Evolutionary conservation across 345 rosid species (phyloP), one percentile per base, ranked within the genome.

Genomic region (Fremontodendron californicum): DNA sequence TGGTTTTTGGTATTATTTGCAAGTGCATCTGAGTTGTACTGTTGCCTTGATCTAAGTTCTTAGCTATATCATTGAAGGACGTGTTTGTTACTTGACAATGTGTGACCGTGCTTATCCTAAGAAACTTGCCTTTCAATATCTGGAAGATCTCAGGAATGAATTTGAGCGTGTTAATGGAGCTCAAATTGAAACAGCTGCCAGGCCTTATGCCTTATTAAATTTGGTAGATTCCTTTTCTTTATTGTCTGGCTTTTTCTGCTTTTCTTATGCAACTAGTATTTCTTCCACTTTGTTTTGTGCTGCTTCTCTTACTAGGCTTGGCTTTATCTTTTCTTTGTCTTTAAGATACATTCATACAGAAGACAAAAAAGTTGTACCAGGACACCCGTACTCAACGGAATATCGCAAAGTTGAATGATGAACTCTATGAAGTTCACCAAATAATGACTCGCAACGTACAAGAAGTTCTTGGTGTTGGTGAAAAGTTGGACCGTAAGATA

Each of bases 371-470:
- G 82, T 81, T 93, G 83, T 96, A 96, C 87, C 97, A 92, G 88
- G 98, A 96, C 85, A 94, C 97, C 48, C 95, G 92, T 37, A 91
- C 98, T 4, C 97, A 93, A 80, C 75, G 98, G 79, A 96, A 96
- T 79, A 94, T 96, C 31, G 78, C 98, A 16, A 96, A 96, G 90
- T 77, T 96, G 91, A 96, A 94, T 81, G 98, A 96, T 88, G 99
- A 96, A 58, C 98, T 96, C 49, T 96, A 90, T 66, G 99, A 94
- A 85, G 99, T 96, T 52, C 99, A 96, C 86, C 99, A 96, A 82
- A 90, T 96, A 43, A 96, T 96, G 99, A 94, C 99, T 45, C 92
- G 98, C 81, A 96, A 96, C 81, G 99, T 96, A 81, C 99, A 96
- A 80, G 99, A 96, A 77, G 99, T 96, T 83, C 88, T 96, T 18